phyloP scores from a whole-genome alignment of 2,329 filamentous ascomycete genomes.

The Fusarium mundagurra region DNA sequence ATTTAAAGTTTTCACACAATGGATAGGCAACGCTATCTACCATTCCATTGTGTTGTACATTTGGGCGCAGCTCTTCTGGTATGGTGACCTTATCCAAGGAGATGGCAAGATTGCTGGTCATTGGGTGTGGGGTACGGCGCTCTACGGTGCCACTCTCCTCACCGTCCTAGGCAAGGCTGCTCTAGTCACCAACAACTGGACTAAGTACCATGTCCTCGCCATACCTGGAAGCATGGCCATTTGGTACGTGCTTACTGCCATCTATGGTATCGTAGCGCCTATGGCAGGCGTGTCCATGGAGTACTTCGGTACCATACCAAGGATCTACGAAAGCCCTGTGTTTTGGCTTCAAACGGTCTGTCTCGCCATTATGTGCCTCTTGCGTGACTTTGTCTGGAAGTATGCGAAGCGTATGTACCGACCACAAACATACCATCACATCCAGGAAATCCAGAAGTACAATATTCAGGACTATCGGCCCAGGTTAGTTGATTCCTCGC shows the following conservation, averaged over 20 bases:
- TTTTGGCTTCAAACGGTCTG: constrained; percentile 93
- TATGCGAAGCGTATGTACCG: constrained; percentile 97
- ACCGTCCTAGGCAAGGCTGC: constrained; percentile 96
- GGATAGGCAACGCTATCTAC: constrained; percentile 95
- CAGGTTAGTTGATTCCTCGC: constrained; percentile 65
- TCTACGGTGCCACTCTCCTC: constrained; percentile 92
- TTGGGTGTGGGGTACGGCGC: constrained; percentile 97
- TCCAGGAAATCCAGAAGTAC: constrained; percentile 99
- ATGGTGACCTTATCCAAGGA: constrained; percentile 77
- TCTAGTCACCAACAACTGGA: constrained; percentile 97
- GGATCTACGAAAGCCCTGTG: constrained; percentile 80
- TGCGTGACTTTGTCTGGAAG: constrained; percentile 95
- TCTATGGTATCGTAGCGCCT: constrained; percentile 87
- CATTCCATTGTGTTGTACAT: constrained; percentile 95
- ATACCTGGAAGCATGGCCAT: constrained; percentile 93
- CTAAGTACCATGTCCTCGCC: constrained; percentile 94
- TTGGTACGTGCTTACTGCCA: constrained; percentile 90
- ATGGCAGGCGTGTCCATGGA: constrained; percentile 83
- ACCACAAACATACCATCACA: constrained; percentile 95
- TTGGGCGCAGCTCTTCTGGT: constrained; percentile 82
- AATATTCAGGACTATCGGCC: constrained; percentile 99
- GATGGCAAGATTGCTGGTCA: constrained; percentile 89
- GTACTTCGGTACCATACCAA: constrained; percentile 84
- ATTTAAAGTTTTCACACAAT: constrained; percentile 89
- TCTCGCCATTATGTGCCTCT: constrained; percentile 81